These are phyloP conservation scores for Amanita exitialis DNA, from an alignment of 768 basidiomycete genomes.

Conservation along the genomic window DNA sequence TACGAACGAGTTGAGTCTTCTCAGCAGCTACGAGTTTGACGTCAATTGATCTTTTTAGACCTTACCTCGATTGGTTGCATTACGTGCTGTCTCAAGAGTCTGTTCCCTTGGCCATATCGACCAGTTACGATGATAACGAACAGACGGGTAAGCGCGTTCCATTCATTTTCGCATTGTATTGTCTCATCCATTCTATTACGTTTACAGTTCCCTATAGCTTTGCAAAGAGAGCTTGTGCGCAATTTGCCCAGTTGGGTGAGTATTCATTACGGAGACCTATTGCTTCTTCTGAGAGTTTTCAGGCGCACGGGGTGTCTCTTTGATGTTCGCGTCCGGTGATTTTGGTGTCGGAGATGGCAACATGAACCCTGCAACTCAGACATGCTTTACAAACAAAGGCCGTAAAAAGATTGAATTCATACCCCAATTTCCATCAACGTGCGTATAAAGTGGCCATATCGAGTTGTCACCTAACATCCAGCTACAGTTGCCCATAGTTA, in stretches of 20 bases:
- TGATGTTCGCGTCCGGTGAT: slow-evolving; percentile 64
- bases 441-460: slow-evolving; percentile 17
- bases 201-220: slow-evolving; percentile 40
- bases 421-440: slow-evolving; percentile 49
- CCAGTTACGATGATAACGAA: slow-evolving; percentile 61
- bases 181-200: neutral
- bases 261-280: neutral
- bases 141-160: slow-evolving; percentile 37
- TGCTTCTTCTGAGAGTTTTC: neutral
- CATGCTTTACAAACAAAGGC: slow-evolving; percentile 51
- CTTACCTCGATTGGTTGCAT: slow-evolving; percentile 43
- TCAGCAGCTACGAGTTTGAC: slow-evolving; percentile 5
- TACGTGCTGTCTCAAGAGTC: slow-evolving; percentile 35
- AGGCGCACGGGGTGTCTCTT: slow-evolving; percentile 55
- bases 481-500: slow-evolving; percentile 38
- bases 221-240: slow-evolving; percentile 41
- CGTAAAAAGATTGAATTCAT: slow-evolving; percentile 39
- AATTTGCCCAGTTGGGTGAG: slow-evolving; percentile 53
- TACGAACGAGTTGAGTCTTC: slow-evolving; percentile 24
- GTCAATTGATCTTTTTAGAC: slow-evolving; percentile 9
- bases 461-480: slow-evolving; percentile 11
- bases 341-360: slow-evolving; percentile 55
- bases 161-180: neutral
- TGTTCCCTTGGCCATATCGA: slow-evolving; percentile 51
- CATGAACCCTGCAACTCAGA: slow-evolving; percentile 35